Evolutionary conservation across 306 rosid genomes (phyloP).

Genomic region (Vigna angularis): DNA sequence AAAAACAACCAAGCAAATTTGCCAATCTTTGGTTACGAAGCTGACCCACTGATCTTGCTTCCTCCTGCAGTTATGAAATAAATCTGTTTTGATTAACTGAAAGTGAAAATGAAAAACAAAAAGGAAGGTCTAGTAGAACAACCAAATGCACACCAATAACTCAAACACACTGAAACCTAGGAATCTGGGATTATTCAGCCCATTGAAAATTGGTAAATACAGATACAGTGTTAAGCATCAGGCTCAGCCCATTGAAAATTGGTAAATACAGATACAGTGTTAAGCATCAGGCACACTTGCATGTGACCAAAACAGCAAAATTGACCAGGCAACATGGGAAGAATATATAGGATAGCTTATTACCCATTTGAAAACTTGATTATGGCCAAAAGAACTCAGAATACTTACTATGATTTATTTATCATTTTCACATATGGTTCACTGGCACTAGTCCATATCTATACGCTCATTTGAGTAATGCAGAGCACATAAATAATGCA

Average conservation of each 20-base stretch:
- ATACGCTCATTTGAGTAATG: background rate
- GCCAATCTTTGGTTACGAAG: conserved; percentile 78
- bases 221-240: conserved; percentile 12
- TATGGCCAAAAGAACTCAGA: background rate
- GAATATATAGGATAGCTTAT: background rate
- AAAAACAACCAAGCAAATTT: conserved; percentile 80
- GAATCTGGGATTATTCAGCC: background rate
- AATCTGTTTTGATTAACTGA: conserved; percentile 15
- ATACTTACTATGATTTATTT: background rate
- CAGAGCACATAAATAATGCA: conserved; percentile 3
- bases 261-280: background rate
- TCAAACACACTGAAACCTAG: conserved; percentile 22
- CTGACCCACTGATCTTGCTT: conserved; percentile 84
- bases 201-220: background rate
- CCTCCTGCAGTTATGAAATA: conserved; percentile 58
- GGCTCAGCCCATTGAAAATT: background rate
- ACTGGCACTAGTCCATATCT: conserved; percentile 1
- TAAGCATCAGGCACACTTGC: conserved; percentile 13
- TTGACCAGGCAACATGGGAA: background rate
- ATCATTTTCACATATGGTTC: conserved; percentile 9
- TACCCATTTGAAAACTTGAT: conserved; percentile 1
- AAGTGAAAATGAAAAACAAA: conserved; percentile 30
- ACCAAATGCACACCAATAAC: conserved; percentile 21
- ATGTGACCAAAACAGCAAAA: conserved; percentile 8
- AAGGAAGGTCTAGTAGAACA: conserved; percentile 9